These are phyloP conservation scores for Cryptomeria japonica DNA, from an alignment of 75 land plant genomes.

Conservation along the genomic window DNA sequence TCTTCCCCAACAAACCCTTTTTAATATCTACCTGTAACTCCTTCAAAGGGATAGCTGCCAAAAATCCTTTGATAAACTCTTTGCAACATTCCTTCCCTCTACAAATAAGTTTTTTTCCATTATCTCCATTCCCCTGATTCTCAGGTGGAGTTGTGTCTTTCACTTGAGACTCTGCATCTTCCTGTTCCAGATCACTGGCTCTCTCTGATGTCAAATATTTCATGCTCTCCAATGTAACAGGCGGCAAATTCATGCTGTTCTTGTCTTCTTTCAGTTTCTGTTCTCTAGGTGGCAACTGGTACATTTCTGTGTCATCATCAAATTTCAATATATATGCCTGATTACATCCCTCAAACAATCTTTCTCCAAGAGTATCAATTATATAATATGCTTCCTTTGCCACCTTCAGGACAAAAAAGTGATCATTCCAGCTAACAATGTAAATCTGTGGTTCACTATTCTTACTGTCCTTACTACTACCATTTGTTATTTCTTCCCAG, in stretches of 20 bases:
- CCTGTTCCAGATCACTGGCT: slow-evolving; percentile 13
- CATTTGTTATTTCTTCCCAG: slow-evolving; percentile 76
- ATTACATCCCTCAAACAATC: slow-evolving; percentile 87
- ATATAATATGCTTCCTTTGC: slow-evolving; percentile 80
- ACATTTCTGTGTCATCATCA: slow-evolving; percentile 58
- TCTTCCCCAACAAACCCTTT: slow-evolving; percentile 57
- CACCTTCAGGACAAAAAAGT: slow-evolving; percentile 87
- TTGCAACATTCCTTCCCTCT: slow-evolving; percentile 68
- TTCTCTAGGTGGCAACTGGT: slow-evolving; percentile 25
- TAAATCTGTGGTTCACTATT: slow-evolving; percentile 50
- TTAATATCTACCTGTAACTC: slow-evolving; percentile 82
- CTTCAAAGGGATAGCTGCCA: slow-evolving; percentile 87
- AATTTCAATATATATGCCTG: slow-evolving; percentile 92
- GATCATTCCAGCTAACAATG: slow-evolving; percentile 98
- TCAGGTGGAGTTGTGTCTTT: neutral
- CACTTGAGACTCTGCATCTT: neutral
- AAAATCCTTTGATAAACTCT: slow-evolving; percentile 79
- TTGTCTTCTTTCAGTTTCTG: slow-evolving; percentile 13
- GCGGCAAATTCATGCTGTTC: neutral
- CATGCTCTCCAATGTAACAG: slow-evolving; percentile 1
- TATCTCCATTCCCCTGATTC: neutral
- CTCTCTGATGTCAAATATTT: neutral
- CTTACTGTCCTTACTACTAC: neutral
- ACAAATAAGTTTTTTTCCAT: slow-evolving; percentile 27
- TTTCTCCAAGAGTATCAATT: slow-evolving; percentile 94